A percentile compares a stretch with the other conserved stretches of the same genome.
phyloP scores from a whole-genome alignment of 768 basidiomycete species.

The Naganishia onofrii region DNA sequence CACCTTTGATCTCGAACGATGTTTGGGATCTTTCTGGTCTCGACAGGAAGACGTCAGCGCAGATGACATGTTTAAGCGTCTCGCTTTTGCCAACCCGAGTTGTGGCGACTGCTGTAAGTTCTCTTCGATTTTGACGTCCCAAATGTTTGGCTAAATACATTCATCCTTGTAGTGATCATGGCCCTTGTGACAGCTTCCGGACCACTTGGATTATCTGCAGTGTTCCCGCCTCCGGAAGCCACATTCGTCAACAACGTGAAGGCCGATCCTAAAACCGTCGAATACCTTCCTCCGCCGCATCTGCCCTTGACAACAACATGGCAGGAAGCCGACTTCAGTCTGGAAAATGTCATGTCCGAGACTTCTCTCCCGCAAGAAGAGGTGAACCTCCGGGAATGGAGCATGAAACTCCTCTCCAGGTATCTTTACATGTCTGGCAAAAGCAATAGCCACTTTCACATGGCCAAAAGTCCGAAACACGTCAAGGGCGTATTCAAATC shows the following conservation, averaged over 20 bases:
- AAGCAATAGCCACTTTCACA: constrained; percentile 46
- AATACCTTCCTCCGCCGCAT: constrained; percentile 46
- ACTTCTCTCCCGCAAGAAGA: constrained; percentile 39
- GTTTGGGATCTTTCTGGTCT: constrained; percentile 49
- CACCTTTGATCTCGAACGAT: constrained; percentile 43
- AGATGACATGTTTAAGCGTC: constrained; percentile 47
- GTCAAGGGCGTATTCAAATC: constrained; percentile 38
- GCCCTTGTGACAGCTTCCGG: constrained; percentile 47
- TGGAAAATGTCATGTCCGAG: constrained; percentile 37
- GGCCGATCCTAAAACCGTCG: constrained; percentile 11
- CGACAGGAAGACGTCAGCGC: constrained; percentile 34
- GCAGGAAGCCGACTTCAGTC: constrained; percentile 49
- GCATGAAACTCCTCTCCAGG: constrained; percentile 45
- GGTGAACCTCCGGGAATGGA: constrained; percentile 39
- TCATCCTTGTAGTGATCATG: constrained; percentile 37
- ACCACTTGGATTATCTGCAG: constrained; percentile 45
- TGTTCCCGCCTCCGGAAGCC: constrained; percentile 44
- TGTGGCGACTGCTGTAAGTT: constrained; percentile 51
- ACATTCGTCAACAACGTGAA: constrained; percentile 29
- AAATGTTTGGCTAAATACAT: not conserved
- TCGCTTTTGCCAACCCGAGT: constrained; percentile 48
- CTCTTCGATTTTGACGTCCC: too few relatives aligned
- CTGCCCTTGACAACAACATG: constrained; percentile 47
- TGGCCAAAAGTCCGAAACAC: constrained; percentile 39
- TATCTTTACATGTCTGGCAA: constrained; percentile 45